Evolutionary conservation across 176 grass and related monocot species (phyloP), one percentile per base, ranked within the genome.

Genomic region (Oryza brachyantha): DNA sequence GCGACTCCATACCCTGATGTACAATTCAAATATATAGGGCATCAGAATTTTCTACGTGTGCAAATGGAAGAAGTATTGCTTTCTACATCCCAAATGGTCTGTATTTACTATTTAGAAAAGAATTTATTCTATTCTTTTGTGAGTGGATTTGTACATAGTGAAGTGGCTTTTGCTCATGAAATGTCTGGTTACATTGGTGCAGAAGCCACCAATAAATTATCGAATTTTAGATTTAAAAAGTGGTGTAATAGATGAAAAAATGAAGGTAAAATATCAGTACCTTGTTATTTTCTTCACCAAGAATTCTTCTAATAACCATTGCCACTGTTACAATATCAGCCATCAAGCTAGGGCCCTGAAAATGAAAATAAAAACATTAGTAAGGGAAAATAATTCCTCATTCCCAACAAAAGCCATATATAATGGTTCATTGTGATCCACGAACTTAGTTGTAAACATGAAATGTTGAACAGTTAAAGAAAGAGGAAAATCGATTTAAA

Each of bases 201-300:
- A 50, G 38, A 64, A 63, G 39, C n/a, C 67, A 19, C 9, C 48
- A 10, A 4, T 3, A 73, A 26, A 50, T 2, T n/a, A 59, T 73
- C 12, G 19, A 2, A 7, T 27, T 34, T 61, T 69, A 70, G 5
- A 87, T 72, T 61, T 27, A 26, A 75, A 75, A 3, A 75, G 46
- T 21, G 12, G 32, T 40, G 48, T 52, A 12, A 24, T 32, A 41
- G 28, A 71, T 81, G 42, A 64, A 3, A 3, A 79, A 66, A 50
- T 12, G 29, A 88, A 63, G 32, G 66, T 72, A 40, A 58, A 43
- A 32, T 70, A 66, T 71, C 22, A 65, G 69, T 46, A 87, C 94
- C 85, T 87, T 94, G 24, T 93, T 88, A 84, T 84, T 91, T 95
- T 98, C 96, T 95, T 98, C 92, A 73, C 83, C 77, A 87, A 98